Evolutionary conservation across 2,329 filamentous ascomycete genomes (phyloP).

Genomic region (Rhynchosporium secalis): DNA sequence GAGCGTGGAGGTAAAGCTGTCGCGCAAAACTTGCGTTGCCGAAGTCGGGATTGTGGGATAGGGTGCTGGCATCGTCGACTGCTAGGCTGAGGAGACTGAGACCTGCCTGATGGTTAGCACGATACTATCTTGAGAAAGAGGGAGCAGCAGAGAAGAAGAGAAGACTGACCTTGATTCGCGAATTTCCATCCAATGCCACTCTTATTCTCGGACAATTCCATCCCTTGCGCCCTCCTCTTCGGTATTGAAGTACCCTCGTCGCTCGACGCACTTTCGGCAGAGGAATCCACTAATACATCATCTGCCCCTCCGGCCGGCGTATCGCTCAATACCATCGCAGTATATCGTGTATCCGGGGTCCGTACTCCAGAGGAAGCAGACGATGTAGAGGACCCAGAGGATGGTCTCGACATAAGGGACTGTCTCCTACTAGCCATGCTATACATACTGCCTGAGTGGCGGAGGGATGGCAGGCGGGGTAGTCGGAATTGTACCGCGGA

Average conservation of each 20-base stretch:
- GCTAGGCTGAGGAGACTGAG: constrained; percentile 49
- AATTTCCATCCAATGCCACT: constrained; percentile 53
- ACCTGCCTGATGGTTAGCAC: constrained; percentile 39
- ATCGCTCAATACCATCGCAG: constrained; percentile 31
- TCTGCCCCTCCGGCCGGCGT: constrained; percentile 12
- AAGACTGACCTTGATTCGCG: constrained; percentile 48
- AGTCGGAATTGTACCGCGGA: constrained; percentile 52
- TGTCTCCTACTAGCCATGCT: constrained; percentile 21
- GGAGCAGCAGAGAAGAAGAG: too few species aligned
- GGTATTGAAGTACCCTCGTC: constrained; percentile 27
- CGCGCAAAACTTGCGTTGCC: constrained; percentile 52
- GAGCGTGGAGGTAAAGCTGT: constrained; percentile 63
- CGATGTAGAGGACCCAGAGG: constrained; percentile 16
- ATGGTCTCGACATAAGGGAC: constrained; percentile 34
- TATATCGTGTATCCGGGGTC: constrained; percentile 32
- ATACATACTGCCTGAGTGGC: constrained; percentile 42
- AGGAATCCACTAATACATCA: constrained; percentile 26
- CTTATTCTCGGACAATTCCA: constrained; percentile 29
- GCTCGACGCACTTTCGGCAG: constrained; percentile 24
- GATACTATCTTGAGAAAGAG: too few species aligned
- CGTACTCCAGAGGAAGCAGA: constrained; percentile 32
- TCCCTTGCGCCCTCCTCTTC: constrained; percentile 4
- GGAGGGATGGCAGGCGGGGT: constrained; percentile 52
- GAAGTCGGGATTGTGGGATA: constrained; percentile 36
- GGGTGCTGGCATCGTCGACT: constrained; percentile 45